Percentiles rank a stretch among this genome's conserved stretches.
Evolutionary conservation across 257 asterid genomes (phyloP).

Genomic region (Salvia hispanica): DNA sequence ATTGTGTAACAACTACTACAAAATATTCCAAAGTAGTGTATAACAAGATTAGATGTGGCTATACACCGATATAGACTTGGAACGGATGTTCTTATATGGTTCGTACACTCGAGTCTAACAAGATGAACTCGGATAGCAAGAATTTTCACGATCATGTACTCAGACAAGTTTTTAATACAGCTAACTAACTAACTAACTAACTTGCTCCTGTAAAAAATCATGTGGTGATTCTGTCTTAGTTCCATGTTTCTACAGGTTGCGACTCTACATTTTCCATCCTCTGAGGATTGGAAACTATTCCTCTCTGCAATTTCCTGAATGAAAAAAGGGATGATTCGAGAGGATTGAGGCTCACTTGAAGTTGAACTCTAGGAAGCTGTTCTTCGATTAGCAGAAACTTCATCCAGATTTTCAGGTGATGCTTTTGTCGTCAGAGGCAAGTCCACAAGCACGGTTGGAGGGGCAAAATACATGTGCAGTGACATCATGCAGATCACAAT

Average conservation of each 20-base stretch:
- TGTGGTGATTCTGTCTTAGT: too few relatives aligned
- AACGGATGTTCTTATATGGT: too few relatives aligned
- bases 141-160: slow-evolving; percentile 25
- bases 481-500: slow-evolving; percentile 93
- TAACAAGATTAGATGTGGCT: slow-evolving; percentile 12
- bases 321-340: slow-evolving; percentile 18
- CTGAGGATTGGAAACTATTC: not conserved
- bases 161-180: slow-evolving; percentile 28
- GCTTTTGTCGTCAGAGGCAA: slow-evolving; percentile 64
- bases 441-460: slow-evolving; percentile 80
- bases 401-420: slow-evolving; percentile 47
- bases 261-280: slow-evolving; percentile 34
- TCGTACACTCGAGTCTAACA: not conserved
- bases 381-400: slow-evolving; percentile 67
- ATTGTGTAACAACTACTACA: slow-evolving; percentile 12
- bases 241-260: slow-evolving; percentile 10
- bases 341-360: slow-evolving; percentile 24
- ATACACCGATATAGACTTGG: not conserved
- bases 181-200: slow-evolving; percentile 21
- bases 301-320: slow-evolving; percentile 5
- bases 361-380: slow-evolving; percentile 46
- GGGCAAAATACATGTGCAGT: slow-evolving; percentile 94
- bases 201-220: not conserved
- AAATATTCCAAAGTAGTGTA: slow-evolving; percentile 9
- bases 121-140: slow-evolving; percentile 27